Percentiles rank a stretch among this genome's conserved stretches.
These are phyloP conservation scores for Fusarium veterinarium DNA, from an alignment of 2,329 filamentous ascomycete species.

Conservation along the genomic window DNA sequence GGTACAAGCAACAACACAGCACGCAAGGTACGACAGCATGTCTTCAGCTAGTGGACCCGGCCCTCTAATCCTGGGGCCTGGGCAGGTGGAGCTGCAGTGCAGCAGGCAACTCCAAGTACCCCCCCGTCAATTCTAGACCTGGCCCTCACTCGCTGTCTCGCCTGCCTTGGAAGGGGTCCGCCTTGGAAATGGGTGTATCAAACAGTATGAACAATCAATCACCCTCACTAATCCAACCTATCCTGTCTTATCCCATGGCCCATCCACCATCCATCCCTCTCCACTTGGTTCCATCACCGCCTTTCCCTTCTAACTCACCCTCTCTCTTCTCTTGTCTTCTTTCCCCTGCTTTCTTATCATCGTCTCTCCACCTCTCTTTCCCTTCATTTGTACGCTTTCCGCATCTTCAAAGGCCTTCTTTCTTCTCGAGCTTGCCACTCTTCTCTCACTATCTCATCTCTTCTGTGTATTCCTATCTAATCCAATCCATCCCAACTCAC, in stretches of 20 bases:
- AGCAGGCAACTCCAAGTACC: conserved; percentile 8
- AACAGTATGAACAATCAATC: conserved; percentile 38
- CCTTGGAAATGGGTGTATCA: conserved; percentile 13
- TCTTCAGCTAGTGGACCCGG: conserved; percentile 9
- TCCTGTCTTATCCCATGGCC: conserved; percentile 37
- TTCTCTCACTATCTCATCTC: conserved; percentile 39
- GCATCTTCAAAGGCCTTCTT: conserved; percentile 51
- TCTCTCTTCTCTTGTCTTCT: conserved; percentile 50
- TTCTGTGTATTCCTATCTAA: conserved; percentile 33
- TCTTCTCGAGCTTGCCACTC: conserved; percentile 51
- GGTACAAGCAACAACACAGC: conserved; percentile 34
- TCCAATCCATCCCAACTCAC: conserved; percentile 23
- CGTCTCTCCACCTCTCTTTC: conserved; percentile 49
- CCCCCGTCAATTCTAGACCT: conserved; percentile 30
- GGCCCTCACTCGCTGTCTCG: conserved; percentile 23
- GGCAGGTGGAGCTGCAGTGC: not conserved
- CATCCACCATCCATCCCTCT: conserved; percentile 49
- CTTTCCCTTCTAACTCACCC: conserved; percentile 49
- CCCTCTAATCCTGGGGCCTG: conserved; percentile 8
- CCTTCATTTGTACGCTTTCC: conserved; percentile 48
- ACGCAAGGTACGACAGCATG: conserved; percentile 33
- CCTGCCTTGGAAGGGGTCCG: conserved; percentile 31
- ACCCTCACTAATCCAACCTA: conserved; percentile 42
- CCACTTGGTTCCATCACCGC: conserved; percentile 52
- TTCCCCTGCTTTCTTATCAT: conserved; percentile 49